These are phyloP conservation scores for Raphanus hybrid DNA, from an alignment of 441 rosid genomes.

Conservation along the genomic window DNA sequence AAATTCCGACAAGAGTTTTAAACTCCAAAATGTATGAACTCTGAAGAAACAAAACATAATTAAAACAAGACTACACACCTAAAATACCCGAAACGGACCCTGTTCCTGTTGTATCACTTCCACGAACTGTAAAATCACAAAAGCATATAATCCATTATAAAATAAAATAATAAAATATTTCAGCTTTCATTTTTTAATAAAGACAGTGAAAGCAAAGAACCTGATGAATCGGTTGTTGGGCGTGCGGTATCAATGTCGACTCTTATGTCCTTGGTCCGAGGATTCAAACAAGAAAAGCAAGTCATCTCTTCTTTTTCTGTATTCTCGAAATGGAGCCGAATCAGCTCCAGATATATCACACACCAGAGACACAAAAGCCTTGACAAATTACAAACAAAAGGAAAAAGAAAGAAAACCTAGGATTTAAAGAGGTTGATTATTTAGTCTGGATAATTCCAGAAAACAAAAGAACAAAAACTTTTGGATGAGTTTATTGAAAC, in stretches of 20 bases:
- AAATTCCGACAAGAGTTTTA: not conserved
- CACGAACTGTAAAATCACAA: conserved; percentile 38
- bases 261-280: conserved; percentile 61
- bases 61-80: conserved; percentile 22
- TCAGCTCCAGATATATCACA: conserved; percentile 30
- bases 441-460: conserved; percentile 21
- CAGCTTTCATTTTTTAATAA: not conserved
- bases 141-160: not conserved
- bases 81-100: conserved; percentile 44
- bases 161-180: conserved; percentile 9
- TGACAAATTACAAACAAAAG: not conserved
- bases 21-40: not conserved
- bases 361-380: conserved; percentile 32
- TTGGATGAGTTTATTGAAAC: conserved; percentile 34
- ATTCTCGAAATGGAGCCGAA: not conserved
- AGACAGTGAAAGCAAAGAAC: conserved; percentile 37
- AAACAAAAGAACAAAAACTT: conserved; percentile 36
- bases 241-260: conserved; percentile 69
- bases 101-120: conserved; percentile 45
- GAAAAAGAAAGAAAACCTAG: conserved; percentile 12
- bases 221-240: conserved; percentile 55
- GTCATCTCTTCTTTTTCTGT: conserved; percentile 48
- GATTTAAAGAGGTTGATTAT: conserved; percentile 32
- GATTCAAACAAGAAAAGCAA: conserved; percentile 78
- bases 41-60: not conserved